phyloP scores from a whole-genome alignment of 257 asterid genomes.

The Paraleonurus japonicus region DNA sequence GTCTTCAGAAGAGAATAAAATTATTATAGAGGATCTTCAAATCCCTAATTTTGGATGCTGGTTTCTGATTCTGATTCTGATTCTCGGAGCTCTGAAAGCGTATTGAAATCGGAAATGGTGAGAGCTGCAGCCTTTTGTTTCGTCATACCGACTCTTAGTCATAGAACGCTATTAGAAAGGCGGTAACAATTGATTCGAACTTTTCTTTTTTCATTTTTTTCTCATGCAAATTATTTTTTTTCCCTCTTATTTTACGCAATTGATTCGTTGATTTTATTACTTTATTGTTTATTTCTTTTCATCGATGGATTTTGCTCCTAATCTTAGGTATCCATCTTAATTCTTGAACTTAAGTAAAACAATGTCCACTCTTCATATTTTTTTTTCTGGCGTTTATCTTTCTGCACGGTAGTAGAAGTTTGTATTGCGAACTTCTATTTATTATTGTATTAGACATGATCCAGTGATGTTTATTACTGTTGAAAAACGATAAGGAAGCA shows the following conservation, averaged over 20 bases:
- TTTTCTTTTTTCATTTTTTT: neutral
- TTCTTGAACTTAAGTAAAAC: neutral
- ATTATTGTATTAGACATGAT: neutral
- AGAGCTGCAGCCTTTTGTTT: conserved; percentile 10
- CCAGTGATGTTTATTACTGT: neutral
- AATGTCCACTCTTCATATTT: neutral
- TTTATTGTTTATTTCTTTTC: neutral
- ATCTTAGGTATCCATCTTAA: neutral
- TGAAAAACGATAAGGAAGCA: neutral
- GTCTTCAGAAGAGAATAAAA: neutral
- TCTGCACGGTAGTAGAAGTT: neutral
- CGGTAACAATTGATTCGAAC: neutral
- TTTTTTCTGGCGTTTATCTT: neutral
- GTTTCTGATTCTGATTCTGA: neutral
- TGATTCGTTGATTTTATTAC: neutral
- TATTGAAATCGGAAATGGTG: conserved; percentile 29
- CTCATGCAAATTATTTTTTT: neutral
- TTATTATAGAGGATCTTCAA: neutral
- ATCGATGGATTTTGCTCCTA: neutral
- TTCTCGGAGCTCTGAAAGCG: conserved; percentile 10
- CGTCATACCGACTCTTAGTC: neutral
- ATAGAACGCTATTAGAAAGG: neutral
- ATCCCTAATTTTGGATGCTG: conserved; percentile 22
- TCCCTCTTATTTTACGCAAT: neutral
- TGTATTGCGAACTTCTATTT: neutral